A percentile compares a stretch with the other conserved stretches of the same genome.
Conservation (phyloP, 441 rosid species). For the Adansonia madagascariensis region DNA sequence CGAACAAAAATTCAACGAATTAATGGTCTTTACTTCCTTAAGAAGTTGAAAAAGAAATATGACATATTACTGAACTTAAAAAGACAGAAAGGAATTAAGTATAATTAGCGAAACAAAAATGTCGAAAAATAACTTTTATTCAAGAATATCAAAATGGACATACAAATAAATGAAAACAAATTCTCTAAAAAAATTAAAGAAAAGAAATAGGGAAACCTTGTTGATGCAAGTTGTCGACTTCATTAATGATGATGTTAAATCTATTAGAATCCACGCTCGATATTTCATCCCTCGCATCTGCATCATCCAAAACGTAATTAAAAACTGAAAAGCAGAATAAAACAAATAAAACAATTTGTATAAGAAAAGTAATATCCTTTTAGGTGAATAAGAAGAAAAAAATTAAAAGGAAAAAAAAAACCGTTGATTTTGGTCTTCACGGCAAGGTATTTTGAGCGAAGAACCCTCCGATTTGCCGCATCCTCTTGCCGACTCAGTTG, state of each 20-base stretch:
- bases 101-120: background rate
- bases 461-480: constrained; percentile 35
- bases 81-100: background rate
- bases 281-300: constrained; percentile 52
- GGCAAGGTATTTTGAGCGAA: constrained; percentile 47
- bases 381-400: background rate
- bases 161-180: background rate
- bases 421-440: constrained; percentile 43
- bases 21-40: background rate
- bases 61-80: background rate
- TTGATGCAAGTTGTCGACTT: constrained; percentile 51
- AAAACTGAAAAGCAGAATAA: background rate
- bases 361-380: background rate
- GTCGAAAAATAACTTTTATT: background rate
- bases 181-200: background rate
- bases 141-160: constrained; percentile 1
- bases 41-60: background rate
- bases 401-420: background rate
- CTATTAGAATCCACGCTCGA: constrained; percentile 39
- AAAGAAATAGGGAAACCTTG: constrained; percentile 30
- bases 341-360: background rate
- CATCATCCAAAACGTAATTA: background rate
- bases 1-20: background rate
- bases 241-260: constrained; percentile 41
- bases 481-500: constrained; percentile 22